phyloP scores from a whole-genome alignment of 2,329 filamentous ascomycete genomes.

The Talaromyces sp. region DNA sequence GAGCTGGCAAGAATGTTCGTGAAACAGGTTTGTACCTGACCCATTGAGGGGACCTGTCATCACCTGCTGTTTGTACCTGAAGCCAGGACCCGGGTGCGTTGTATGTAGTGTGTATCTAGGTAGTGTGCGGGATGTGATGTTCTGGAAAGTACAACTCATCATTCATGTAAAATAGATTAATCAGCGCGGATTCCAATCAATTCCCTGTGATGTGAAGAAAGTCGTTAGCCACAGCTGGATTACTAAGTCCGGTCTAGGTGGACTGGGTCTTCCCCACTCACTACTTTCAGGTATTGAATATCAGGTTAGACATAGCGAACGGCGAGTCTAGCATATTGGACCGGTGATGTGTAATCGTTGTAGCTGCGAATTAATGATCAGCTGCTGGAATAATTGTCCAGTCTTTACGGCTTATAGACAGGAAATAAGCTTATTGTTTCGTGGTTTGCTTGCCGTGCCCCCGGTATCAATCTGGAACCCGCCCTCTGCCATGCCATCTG shows the following conservation, averaged over 20 bases:
- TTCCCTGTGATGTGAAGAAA: conserved; percentile 4
- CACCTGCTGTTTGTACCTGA: neutral
- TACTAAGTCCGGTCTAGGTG: neutral
- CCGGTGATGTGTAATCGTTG: neutral
- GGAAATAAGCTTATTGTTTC: neutral
- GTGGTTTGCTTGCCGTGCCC: neutral
- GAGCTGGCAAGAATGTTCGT: neutral
- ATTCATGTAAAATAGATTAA: neutral
- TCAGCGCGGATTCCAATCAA: neutral
- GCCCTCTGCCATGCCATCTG: neutral
- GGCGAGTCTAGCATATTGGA: neutral
- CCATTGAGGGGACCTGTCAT: neutral
- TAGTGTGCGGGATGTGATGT: no score
- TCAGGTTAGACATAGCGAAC: neutral
- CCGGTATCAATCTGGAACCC: neutral
- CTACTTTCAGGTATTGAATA: neutral
- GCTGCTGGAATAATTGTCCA: neutral
- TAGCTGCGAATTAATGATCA: neutral
- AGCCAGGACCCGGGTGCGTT: neutral
- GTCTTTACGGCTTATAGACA: neutral
- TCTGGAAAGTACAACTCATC: neutral
- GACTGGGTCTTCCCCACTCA: conserved; percentile 1
- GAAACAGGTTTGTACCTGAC: neutral
- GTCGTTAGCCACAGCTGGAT: conserved; percentile 2
- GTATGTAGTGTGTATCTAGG: neutral